These are phyloP conservation scores for Dovyalis caffra DNA, from an alignment of 345 rosid genomes.

Conservation along the genomic window DNA sequence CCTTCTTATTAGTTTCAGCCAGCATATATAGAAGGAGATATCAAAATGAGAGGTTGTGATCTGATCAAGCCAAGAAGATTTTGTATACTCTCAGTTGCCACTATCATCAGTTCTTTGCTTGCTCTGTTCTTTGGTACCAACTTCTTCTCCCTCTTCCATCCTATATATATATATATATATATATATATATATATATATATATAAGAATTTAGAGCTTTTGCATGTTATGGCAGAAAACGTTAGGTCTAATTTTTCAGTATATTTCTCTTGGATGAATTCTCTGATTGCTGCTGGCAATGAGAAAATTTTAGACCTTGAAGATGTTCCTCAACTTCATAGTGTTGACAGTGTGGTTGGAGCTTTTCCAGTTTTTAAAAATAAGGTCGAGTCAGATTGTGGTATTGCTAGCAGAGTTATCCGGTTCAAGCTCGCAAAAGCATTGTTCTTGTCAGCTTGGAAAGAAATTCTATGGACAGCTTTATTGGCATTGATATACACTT, in stretches of 20 bases:
- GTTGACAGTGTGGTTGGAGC: constrained; percentile 22
- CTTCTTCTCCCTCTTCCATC: not conserved
- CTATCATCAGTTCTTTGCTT: not conserved
- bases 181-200: too few species aligned
- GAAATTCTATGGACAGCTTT: constrained; percentile 27
- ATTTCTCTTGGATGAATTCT: constrained; percentile 22
- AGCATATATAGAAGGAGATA: too few species aligned
- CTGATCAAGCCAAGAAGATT: not conserved
- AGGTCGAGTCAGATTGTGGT: constrained; percentile 7
- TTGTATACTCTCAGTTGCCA: not conserved
- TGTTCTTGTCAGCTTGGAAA: constrained; percentile 21
- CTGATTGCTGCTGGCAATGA: constrained; percentile 24
- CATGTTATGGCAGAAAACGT: too few species aligned
- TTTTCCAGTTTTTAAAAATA: constrained; percentile 19
- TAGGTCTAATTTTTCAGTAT: too few species aligned
- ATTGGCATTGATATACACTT: constrained; percentile 14
- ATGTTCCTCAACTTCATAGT: constrained; percentile 27
- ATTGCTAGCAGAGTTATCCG: constrained; percentile 2
- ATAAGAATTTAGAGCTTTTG: too few species aligned
- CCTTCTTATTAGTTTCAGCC: too few species aligned
- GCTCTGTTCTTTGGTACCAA: constrained; percentile 2
- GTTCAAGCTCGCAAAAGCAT: constrained; percentile 24
- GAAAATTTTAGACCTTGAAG: constrained; percentile 30
- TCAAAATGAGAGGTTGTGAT: too few species aligned
- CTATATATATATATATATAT: not conserved